Base-by-base conservation (phyloP, 192 early-diverging fungal genomes). In the Kappamyces sp. region DNA sequence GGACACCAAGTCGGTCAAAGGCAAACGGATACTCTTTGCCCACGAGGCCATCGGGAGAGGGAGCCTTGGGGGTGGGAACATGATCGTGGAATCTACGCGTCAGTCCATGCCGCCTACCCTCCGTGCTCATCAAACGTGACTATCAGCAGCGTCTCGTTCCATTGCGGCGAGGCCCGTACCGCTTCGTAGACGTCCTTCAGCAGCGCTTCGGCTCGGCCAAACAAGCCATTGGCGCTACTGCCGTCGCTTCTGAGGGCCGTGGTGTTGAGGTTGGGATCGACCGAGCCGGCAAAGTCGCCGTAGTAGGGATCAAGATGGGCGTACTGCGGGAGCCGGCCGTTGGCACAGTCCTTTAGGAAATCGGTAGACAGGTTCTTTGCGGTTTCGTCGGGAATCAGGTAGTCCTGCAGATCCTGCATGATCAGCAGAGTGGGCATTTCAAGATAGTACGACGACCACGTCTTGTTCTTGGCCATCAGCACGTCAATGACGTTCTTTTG, bases 91-190 rank as follows among this genome's bases (percentile, higher is more conserved):
- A 78, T 35, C 52, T 36, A 32, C 37, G 23, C 23, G 23, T 23
- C 23, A 23, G 23, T 0, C 1, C 9, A 51, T 51, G 32, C 2
- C 36, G 36, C 46, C 7, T 51, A 69, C 49, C 72, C 72, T 47
- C 74, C 78, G 55, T 79, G 69, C 54, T 78, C 78, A 55, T 80
- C 78, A 46, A 66, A 78, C 42, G 72, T 80, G 40, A 80, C 44
- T 9, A 80, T 46, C 49, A 76, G 67, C 8, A 70, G 54, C 12
- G 73, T 72, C 10, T 61, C 13, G n/a, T 80, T 60, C 78, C 78
- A 80, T 32, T 73, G 67, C 5, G 78, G 74, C 3, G 67, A 69
- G 31, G 46, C 58, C 32, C 72, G 66, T 10, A 80, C 50, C 36
- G 72, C 59, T 55, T 80, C 78, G 49, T 80, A 80, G 31, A 80